Evolutionary conservation across 495 filamentous ascomycete species (phyloP).

Genomic region (Penicillium canariense): DNA sequence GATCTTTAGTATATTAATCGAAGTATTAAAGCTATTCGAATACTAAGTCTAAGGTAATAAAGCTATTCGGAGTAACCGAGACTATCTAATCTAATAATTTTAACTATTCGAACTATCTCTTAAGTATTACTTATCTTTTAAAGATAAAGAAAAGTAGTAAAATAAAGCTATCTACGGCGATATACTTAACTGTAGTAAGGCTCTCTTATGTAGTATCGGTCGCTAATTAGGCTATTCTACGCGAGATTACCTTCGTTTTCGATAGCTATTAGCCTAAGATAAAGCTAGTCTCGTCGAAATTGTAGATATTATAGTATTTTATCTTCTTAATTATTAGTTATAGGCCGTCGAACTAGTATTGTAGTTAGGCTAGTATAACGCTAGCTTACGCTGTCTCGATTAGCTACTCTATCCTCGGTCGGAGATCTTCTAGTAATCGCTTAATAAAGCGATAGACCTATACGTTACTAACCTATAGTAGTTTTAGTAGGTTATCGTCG

Average conservation of each 20-base stretch:
- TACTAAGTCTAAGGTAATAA: background rate
- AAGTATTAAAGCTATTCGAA: background rate
- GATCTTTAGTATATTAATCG: background rate
- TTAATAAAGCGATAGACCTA: background rate
- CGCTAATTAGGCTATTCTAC: background rate
- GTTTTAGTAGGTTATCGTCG: background rate
- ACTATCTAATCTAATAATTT: background rate
- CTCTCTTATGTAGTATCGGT: background rate
- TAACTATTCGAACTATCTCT: background rate
- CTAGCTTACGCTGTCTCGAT: background rate
- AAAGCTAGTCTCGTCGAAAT: constrained; percentile 3
- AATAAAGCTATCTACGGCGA: background rate
- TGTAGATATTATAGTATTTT: background rate
- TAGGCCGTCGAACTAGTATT: background rate
- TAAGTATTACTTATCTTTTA: background rate
- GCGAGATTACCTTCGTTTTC: background rate
- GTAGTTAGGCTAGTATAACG: background rate
- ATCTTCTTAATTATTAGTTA: background rate
- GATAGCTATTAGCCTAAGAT: background rate
- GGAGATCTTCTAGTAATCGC: background rate
- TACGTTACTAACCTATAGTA: background rate
- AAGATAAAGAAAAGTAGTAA: background rate
- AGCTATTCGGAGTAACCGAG: background rate
- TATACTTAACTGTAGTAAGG: background rate
- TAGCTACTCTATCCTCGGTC: background rate